Evolutionary conservation across 2,329 filamentous ascomycete genomes (phyloP), one percentile per base, ranked within the genome.

Genomic region (Lasiodiplodia sp.): DNA sequence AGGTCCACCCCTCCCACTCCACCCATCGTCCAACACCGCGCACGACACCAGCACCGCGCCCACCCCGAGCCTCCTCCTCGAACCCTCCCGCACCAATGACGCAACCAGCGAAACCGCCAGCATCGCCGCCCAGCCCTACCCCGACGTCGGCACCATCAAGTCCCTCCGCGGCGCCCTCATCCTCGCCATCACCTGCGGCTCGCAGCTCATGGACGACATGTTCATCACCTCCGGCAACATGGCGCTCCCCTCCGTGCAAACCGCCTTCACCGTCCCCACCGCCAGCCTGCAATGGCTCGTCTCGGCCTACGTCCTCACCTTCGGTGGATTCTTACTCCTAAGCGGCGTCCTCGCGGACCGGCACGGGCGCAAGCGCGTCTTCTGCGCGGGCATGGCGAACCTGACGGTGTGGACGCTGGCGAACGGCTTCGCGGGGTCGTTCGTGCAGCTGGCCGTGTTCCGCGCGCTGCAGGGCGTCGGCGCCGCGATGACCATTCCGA

Each of bases 401-500:
- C 44, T 68, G 2, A 65, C 51, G 14, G 40, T 77, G 12, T 83
- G 82, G 66, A 82, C 81, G 8, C 72, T 84, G n/a, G 80, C 79
- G 2, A 83, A 82, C 71, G 82, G 84, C 0, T 80, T 84, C 52
- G 78, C 82, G 0, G 75, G 77, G 8, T 82, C 80, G 0, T 84
- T 84, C 31, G 79, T 82, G 40, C 79, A 81, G 62, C 73, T 82
- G 1, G 78, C 81, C 2, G 75, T 78, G 5, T 82, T 82, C 64
- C 80, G 83, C 18, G 83, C 82, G 0, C 73, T 85, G 0, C 82
- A 84, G 57, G 83, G 83, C 1, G 76, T 84, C 8, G 82, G 82
- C 0, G 76, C 82, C 0, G 82, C 83, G 5, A 78, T 85, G 78
- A 83, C 82, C 3, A 76, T 85, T 0, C 83, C 83, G 1, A 81